Conservation (phyloP, 768 basidiomycete species). For the Mycena olivaceomarginata region DNA sequence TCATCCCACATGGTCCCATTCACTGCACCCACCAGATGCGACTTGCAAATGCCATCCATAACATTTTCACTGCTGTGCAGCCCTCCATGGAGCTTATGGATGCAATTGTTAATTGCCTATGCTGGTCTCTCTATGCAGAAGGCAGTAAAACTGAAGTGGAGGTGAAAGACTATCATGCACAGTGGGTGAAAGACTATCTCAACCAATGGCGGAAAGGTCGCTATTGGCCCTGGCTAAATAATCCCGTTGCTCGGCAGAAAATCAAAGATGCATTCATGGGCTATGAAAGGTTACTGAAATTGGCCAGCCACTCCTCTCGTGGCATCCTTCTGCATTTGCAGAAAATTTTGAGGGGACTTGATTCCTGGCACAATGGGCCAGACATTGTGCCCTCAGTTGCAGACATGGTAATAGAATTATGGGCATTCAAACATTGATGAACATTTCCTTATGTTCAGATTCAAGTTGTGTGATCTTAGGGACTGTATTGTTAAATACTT, state of each 20-base stretch:
- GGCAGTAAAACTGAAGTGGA: neutral
- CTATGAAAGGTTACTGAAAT: neutral
- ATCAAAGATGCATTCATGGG: neutral
- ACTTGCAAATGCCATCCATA: neutral
- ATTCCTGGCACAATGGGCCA: neutral
- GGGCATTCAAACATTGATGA: no score
- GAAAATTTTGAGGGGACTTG: neutral
- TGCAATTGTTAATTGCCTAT: neutral
- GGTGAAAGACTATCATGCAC: neutral
- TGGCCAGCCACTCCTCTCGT: neutral
- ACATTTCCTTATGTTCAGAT: no score
- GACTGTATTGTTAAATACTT: no score
- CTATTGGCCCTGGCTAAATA: neutral
- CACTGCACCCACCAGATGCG: neutral
- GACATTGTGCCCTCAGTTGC: no score
- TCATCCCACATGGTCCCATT: neutral
- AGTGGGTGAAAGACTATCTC: neutral
- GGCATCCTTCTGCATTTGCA: neutral
- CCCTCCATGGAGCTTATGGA: neutral
- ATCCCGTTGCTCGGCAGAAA: neutral
- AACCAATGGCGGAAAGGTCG: neutral
- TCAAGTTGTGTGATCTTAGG: no score
- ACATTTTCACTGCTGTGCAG: neutral
- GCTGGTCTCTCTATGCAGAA: neutral
- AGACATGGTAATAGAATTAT: no score